phyloP scores from a whole-genome alignment of 495 filamentous ascomycete species.

The Tuber calosporum region DNA sequence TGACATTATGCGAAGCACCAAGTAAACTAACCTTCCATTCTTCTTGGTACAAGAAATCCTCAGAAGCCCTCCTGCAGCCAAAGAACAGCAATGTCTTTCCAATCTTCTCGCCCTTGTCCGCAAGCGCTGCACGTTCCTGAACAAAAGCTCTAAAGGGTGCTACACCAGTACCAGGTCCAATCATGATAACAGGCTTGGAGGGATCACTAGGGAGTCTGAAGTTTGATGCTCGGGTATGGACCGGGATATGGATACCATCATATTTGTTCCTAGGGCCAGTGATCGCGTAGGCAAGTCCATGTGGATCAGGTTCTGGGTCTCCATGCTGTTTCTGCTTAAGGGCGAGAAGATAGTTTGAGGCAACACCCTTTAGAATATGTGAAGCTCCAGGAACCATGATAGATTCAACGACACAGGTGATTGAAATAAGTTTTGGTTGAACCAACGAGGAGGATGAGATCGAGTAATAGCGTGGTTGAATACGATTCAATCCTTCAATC shows the following conservation, averaged over 20 bases:
- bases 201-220: constrained; percentile 98
- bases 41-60: constrained; percentile 87
- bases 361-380: constrained; percentile 84
- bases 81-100: constrained; percentile 91
- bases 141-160: constrained; percentile 94
- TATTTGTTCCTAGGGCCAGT: constrained; percentile 92
- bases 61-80: constrained; percentile 71
- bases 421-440: constrained; percentile 85
- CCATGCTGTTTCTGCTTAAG: constrained; percentile 96
- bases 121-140: constrained; percentile 80
- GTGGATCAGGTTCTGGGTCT: constrained; percentile 73
- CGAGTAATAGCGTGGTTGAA: constrained; percentile 97
- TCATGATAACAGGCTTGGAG: constrained; percentile 85
- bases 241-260: constrained; percentile 89
- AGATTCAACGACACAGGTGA: constrained; percentile 91
- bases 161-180: constrained; percentile 94
- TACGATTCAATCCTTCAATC: constrained; percentile 87
- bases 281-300: constrained; percentile 82
- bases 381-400: constrained; percentile 65
- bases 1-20: constrained; percentile 10
- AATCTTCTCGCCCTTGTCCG: constrained; percentile 70
- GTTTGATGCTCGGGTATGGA: constrained; percentile 96
- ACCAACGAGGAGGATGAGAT: constrained; percentile 95
- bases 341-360: constrained; percentile 93
- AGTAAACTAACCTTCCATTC: constrained; percentile 77